phyloP scores from a whole-genome alignment of 495 filamentous ascomycete species.

The Astrocystis sublimbata region DNA sequence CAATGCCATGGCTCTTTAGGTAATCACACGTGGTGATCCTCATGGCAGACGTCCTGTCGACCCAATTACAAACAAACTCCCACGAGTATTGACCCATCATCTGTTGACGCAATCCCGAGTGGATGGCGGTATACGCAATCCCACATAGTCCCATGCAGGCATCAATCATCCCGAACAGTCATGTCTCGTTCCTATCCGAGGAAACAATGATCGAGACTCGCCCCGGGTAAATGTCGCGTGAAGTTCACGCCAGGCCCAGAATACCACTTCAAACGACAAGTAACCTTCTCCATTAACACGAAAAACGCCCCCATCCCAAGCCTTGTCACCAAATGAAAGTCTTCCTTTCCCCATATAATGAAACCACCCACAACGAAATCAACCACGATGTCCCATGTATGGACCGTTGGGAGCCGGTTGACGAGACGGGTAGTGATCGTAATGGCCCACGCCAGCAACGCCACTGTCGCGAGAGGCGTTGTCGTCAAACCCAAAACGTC shows the following conservation, averaged over 20 bases:
- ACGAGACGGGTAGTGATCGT: not conserved
- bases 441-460: not conserved
- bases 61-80: not conserved
- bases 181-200: too few relatives aligned
- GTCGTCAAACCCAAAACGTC: not conserved
- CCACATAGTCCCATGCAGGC: too few relatives aligned
- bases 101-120: too few relatives aligned
- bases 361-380: not conserved
- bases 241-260: too few relatives aligned
- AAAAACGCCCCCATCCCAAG: too few relatives aligned
- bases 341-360: too few relatives aligned
- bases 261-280: too few relatives aligned
- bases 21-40: not conserved
- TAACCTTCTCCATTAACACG: too few relatives aligned
- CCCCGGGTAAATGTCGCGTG: too few relatives aligned
- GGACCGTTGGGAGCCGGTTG: not conserved
- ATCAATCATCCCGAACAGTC: too few relatives aligned
- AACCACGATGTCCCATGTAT: constrained; percentile 1
- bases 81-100: too few relatives aligned
- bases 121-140: not conserved
- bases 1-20: not conserved
- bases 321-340: not conserved
- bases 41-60: not conserved
- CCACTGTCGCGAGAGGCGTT: constrained; percentile 5
- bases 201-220: too few relatives aligned